Conservation (phyloP, 306 rosid genomes). For the Quercus suber region DNA sequence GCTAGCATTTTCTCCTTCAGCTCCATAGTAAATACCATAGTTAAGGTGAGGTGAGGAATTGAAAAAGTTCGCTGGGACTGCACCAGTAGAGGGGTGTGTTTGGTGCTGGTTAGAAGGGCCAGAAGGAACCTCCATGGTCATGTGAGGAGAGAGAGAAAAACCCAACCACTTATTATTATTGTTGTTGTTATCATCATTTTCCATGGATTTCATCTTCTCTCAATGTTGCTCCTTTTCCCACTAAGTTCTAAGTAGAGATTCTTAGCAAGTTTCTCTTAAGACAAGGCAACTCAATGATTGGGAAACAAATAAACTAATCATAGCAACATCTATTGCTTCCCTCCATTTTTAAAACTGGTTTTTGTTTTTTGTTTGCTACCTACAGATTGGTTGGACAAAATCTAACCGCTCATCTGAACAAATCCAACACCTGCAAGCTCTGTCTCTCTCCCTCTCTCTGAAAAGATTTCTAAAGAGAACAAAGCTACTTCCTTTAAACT, state of each 20-base stretch:
- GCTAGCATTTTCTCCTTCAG: constrained; percentile 49
- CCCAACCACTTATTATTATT: constrained; percentile 62
- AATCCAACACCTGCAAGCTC: constrained; percentile 44
- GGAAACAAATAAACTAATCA: constrained; percentile 37
- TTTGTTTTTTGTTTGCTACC: constrained; percentile 31
- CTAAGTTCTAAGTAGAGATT: constrained; percentile 14
- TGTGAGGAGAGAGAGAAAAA: constrained; percentile 69
- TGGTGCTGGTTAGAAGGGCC: constrained; percentile 26
- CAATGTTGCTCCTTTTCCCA: constrained; percentile 6
- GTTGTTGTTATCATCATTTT: constrained; percentile 44
- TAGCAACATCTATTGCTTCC: constrained; percentile 19
- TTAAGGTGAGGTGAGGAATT: constrained; percentile 40
- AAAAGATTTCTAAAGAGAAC: constrained; percentile 43
- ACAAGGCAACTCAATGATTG: constrained; percentile 52
- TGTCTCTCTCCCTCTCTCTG: constrained; percentile 17
- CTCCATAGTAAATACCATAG: constrained; percentile 60
- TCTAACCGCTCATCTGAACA: constrained; percentile 30
- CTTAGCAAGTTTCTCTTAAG: constrained; percentile 31
- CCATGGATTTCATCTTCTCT: constrained; percentile 52
- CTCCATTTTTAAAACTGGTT: constrained; percentile 30
- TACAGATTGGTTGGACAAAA: constrained; percentile 33
- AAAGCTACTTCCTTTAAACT: constrained; percentile 60
- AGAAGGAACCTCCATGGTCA: constrained; percentile 43
- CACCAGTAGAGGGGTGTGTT: constrained; percentile 22
- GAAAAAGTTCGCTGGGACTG: constrained; percentile 41